phyloP scores from a whole-genome alignment of 1,284 basidiomycete genomes.

The Cutaneotrichosporon cutaneum region DNA sequence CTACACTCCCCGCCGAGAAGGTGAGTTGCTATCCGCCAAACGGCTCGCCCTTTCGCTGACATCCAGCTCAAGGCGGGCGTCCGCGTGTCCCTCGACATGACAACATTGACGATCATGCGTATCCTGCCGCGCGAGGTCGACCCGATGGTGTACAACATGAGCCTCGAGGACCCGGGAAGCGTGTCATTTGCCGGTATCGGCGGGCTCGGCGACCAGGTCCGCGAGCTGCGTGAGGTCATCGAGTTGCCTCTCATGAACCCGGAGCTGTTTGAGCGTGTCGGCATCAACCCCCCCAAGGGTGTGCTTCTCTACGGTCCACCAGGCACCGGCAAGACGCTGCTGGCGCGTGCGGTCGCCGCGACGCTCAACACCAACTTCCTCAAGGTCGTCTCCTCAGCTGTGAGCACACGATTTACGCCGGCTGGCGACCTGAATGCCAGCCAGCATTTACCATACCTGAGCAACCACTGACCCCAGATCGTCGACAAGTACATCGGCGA shows the following conservation, averaged over 20 bases:
- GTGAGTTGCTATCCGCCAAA: too few relatives aligned
- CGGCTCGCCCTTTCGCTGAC: constrained; percentile 2
- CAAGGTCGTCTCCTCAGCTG: constrained; percentile 95
- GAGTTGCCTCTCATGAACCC: constrained; percentile 94
- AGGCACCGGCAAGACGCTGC: constrained; percentile 91
- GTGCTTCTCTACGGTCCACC: constrained; percentile 97
- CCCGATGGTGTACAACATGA: constrained; percentile 99
- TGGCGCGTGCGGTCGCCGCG: constrained; percentile 93
- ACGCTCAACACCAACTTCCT: constrained; percentile 96
- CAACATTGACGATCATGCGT: constrained; percentile 97
- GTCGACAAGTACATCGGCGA: constrained; percentile 99
- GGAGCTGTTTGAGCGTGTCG: constrained; percentile 89
- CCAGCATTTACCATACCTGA: not conserved
- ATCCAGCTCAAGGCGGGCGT: constrained; percentile 81
- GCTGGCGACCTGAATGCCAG: not conserved
- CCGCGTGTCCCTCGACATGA: constrained; percentile 98
- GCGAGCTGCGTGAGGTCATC: constrained; percentile 95
- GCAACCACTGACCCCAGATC: constrained; percentile 56
- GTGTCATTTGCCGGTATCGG: constrained; percentile 97
- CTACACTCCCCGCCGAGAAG: constrained; percentile 84
- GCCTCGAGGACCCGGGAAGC: constrained; percentile 92
- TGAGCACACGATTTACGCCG: constrained; percentile 33
- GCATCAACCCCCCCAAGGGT: constrained; percentile 95
- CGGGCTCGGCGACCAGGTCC: constrained; percentile 91
- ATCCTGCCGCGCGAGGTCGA: constrained; percentile 97